Percentiles rank a stretch among this genome's conserved stretches.
These are phyloP conservation scores for Durusdinium trenchii DNA, from an alignment of 73 alveolate genomes.

Conservation along the genomic window DNA sequence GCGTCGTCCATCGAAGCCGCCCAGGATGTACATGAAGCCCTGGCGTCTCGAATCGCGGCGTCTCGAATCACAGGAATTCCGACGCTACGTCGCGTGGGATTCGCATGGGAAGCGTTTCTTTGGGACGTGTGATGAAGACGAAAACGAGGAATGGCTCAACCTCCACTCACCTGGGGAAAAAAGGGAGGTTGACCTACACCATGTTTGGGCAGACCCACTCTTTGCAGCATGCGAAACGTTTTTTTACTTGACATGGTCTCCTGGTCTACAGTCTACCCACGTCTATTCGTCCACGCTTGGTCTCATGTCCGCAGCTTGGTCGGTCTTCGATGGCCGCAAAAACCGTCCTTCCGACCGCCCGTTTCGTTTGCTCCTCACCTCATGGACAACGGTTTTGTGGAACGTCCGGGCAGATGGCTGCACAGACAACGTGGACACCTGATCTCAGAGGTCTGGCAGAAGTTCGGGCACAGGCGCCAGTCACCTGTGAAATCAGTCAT, in stretches of 20 bases:
- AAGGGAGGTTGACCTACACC: no score
- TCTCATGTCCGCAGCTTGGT: no score
- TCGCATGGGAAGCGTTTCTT: background rate
- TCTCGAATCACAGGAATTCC: background rate
- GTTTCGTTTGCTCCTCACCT: constrained; percentile 49
- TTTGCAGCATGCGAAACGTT: no score
- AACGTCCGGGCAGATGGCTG: constrained; percentile 97
- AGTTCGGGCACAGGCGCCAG: constrained; percentile 61
- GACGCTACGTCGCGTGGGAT: background rate
- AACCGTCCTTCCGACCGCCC: background rate
- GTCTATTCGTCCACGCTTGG: no score
- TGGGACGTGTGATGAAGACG: no score
- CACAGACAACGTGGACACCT: constrained; percentile 96
- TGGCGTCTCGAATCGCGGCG: background rate
- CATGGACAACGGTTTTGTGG: constrained; percentile 96
- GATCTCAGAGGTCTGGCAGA: constrained; percentile 91
- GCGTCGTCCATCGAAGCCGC: constrained; percentile 98
- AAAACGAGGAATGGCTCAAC: no score
- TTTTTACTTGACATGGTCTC: no score
- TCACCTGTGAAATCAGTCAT: background rate
- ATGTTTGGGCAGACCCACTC: no score
- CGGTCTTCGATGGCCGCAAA: no score
- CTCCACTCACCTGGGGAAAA: no score
- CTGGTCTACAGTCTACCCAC: no score
- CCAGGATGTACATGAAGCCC: constrained; percentile 97